These are phyloP conservation scores for Trypanosoma lewisi DNA, from an alignment of 208 protist genomes.

Conservation along the genomic window DNA sequence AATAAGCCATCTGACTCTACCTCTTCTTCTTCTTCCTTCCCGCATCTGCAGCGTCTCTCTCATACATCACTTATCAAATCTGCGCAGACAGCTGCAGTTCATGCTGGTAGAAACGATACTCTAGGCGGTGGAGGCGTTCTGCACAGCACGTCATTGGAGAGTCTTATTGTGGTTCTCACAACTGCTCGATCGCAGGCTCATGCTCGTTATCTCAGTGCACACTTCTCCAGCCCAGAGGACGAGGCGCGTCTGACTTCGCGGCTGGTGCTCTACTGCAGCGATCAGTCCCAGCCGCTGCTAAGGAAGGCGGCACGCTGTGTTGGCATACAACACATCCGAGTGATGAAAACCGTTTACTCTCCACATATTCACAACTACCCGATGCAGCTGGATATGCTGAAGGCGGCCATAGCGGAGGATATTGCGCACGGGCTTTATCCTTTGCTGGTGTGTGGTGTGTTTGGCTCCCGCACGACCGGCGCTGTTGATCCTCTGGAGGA, in stretches of 20 bases:
- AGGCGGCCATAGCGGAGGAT: constrained; percentile 62
- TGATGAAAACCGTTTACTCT: constrained; percentile 46
- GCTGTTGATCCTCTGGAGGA: constrained; percentile 53
- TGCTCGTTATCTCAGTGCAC: constrained; percentile 32
- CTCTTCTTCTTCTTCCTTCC: background rate
- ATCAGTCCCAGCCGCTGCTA: constrained; percentile 61
- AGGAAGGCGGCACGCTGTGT: constrained; percentile 46
- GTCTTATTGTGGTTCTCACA: constrained; percentile 48
- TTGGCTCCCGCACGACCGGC: constrained; percentile 44
- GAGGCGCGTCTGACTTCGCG: constrained; percentile 16
- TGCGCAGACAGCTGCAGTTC: background rate
- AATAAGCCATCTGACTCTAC: background rate
- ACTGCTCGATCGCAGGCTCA: constrained; percentile 53
- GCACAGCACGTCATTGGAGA: constrained; percentile 42
- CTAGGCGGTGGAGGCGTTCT: constrained; percentile 47
- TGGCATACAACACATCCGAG: constrained; percentile 54
- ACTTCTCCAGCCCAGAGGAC: constrained; percentile 25
- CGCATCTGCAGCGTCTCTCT: background rate
- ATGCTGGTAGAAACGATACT: background rate
- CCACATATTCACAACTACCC: constrained; percentile 34
- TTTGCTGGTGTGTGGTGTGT: constrained; percentile 58
- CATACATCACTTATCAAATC: background rate
- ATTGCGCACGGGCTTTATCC: constrained; percentile 54
- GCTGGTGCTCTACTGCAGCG: constrained; percentile 67
- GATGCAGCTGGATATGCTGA: constrained; percentile 44